phyloP scores from a whole-genome alignment of 2,329 filamentous ascomycete species.

The Aspergillus terreus region DNA sequence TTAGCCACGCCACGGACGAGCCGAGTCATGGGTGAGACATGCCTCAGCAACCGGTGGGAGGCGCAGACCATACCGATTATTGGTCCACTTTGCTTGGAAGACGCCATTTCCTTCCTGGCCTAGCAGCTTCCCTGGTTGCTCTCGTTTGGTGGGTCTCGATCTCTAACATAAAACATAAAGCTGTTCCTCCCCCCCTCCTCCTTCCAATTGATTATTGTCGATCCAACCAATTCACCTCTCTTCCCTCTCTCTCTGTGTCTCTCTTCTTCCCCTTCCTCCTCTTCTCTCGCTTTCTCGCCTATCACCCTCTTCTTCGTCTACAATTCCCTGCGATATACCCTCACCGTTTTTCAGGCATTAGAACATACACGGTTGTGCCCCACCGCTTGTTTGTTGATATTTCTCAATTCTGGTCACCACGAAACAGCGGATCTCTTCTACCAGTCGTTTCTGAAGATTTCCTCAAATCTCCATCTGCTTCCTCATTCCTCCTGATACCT shows the following conservation, averaged over 20 bases:
- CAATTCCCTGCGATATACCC: not conserved
- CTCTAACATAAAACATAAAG: constrained; percentile 28
- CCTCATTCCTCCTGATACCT: not conserved
- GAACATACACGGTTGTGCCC: too few species aligned
- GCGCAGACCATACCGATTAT: constrained; percentile 18
- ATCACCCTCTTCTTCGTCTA: too few species aligned
- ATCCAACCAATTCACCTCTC: constrained; percentile 7
- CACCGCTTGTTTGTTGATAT: too few species aligned
- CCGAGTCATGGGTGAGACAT: constrained; percentile 22
- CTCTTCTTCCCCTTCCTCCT: constrained; percentile 5
- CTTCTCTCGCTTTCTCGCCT: not conserved
- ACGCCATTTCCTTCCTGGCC: constrained; percentile 14
- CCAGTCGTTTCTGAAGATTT: not conserved
- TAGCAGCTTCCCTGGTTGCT: constrained; percentile 24
- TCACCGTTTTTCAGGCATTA: too few species aligned
- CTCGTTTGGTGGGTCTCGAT: constrained; percentile 20
- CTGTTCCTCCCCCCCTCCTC: constrained; percentile 18
- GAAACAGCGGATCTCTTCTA: not conserved
- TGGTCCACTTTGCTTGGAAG: not conserved
- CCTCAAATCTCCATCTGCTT: constrained; percentile 1
- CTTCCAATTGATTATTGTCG: constrained; percentile 14
- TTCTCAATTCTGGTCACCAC: too few species aligned
- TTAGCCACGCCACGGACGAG: constrained; percentile 7
- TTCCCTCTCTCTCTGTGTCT: constrained; percentile 2
- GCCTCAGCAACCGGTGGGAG: constrained; percentile 16